Percentiles rank a stretch among this genome's conserved stretches.
These are phyloP conservation scores for Wallacemonas collosoma DNA, from an alignment of 208 protist genomes.

Conservation along the genomic window DNA sequence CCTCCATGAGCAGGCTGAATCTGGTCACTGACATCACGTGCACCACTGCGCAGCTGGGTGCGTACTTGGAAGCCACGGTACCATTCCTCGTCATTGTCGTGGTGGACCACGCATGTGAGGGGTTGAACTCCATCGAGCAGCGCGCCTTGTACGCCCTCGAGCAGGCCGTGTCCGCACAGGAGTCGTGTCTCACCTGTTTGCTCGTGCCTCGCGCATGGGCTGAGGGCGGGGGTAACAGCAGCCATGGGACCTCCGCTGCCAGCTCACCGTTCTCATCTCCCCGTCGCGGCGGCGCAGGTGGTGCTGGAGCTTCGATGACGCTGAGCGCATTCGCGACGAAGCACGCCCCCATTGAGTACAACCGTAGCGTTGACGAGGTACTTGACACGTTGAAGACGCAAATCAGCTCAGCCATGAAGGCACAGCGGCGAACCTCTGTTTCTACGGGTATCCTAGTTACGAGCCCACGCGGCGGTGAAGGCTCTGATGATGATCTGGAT, in stretches of 20 bases:
- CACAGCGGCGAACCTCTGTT: background rate
- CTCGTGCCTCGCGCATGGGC: background rate
- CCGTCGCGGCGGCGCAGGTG: background rate
- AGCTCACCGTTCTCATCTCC: conserved; percentile 11
- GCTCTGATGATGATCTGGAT: no score
- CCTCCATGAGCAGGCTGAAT: conserved; percentile 44
- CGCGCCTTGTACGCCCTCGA: conserved; percentile 32
- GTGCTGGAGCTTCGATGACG: background rate
- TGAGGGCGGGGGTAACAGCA: conserved; percentile 12
- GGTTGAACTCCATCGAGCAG: conserved; percentile 32
- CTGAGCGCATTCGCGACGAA: background rate
- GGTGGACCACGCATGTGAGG: conserved; percentile 28
- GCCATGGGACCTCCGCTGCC: conserved; percentile 22
- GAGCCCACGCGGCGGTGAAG: no score
- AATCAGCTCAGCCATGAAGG: conserved; percentile 18
- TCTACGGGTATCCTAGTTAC: no score
- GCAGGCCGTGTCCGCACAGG: conserved; percentile 9
- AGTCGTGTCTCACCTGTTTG: background rate
- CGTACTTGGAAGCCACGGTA: conserved; percentile 20
- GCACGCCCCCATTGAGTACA: conserved; percentile 33
- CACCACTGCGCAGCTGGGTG: conserved; percentile 38
- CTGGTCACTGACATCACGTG: conserved; percentile 45
- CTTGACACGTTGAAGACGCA: conserved; percentile 23
- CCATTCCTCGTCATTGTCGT: conserved; percentile 46
- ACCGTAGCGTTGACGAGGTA: conserved; percentile 33